A percentile compares a stretch with the other conserved stretches of the same genome.
Evolutionary conservation across 306 rosid species (phyloP).

Genomic region (Ormosia semicastrata): DNA sequence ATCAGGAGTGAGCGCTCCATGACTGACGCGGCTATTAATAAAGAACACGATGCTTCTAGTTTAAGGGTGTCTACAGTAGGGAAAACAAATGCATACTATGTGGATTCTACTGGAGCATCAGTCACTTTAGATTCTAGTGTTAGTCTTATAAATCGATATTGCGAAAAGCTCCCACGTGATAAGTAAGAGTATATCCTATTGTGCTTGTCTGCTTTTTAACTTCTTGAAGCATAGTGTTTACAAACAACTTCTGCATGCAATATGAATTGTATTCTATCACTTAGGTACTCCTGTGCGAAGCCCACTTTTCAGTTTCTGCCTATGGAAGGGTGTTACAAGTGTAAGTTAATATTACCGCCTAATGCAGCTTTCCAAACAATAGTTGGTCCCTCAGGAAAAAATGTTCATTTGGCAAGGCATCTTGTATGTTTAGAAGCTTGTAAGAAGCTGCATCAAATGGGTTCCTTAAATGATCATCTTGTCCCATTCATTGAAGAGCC

Average conservation of each 20-base stretch:
- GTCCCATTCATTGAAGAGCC: slow-evolving; percentile 53
- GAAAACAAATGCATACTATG: slow-evolving; percentile 49
- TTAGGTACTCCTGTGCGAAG: slow-evolving; percentile 59
- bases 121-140: slow-evolving; percentile 72
- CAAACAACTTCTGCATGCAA: background rate
- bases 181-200: slow-evolving; percentile 46
- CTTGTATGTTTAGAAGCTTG: slow-evolving; percentile 94
- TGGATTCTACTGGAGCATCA: slow-evolving; percentile 74
- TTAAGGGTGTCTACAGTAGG: slow-evolving; percentile 33
- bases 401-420: slow-evolving; percentile 58
- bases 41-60: slow-evolving; percentile 44
- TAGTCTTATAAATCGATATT: slow-evolving; percentile 58
- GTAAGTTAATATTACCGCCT: slow-evolving; percentile 67
- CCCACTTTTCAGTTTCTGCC: slow-evolving; percentile 49
- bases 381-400: slow-evolving; percentile 64
- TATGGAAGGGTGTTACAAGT: slow-evolving; percentile 50
- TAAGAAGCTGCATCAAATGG: slow-evolving; percentile 80
- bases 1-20: slow-evolving; percentile 74
- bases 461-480: slow-evolving; percentile 82
- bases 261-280: slow-evolving; percentile 29
- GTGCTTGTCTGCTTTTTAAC: slow-evolving; percentile 9
- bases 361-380: slow-evolving; percentile 72
- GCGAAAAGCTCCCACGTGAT: slow-evolving; percentile 68
- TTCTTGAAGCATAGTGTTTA: slow-evolving; percentile 19
- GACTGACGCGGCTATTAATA: slow-evolving; percentile 60